Evolutionary conservation across 2,329 filamentous ascomycete species (phyloP), one percentile per base, ranked within the genome.

Genomic region (Diaporthe citri): DNA sequence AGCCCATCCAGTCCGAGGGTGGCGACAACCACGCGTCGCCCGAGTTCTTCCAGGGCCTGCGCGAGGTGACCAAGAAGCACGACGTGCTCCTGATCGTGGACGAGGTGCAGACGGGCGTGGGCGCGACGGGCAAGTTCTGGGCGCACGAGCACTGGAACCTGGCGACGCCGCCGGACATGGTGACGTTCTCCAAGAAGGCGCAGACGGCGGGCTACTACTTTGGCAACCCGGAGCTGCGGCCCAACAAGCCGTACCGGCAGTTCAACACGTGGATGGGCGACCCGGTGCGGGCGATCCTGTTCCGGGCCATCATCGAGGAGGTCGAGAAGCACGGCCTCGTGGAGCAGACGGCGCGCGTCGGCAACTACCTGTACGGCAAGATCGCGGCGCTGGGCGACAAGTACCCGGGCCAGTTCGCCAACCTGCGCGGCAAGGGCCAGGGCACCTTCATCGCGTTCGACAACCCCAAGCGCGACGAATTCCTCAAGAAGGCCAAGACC

Each of bases 191-290:
- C 82, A 98, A 98, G 89, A 98, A 98, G 89, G 96, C 95, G 4
- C 95, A 98, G 86, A 94, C 95, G 2, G 95, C 96, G 9, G 95
- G 95, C 46, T 98, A 96, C 89, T 98, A 97, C 89, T 98, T 92
- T 82, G 93, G 93, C 76, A 93, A 97, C 88, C 90, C 91, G 13
- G 92, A 91, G 56, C 89, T 98, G 79, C 90, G 94, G 17, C 95
- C 95, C 77, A 97, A 97, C 88, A 96, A 96, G 89, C 94, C 96
- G 8, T 98, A 97, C 88, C 93, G 95, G 77, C 95, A 98, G 86
- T 98, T 98, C 90, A 98, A 98, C 89, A 98, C 95, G 66, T 98
- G 95, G 95, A 97, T 98, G 93, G 95, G 95, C 80, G 95, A 98
- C 86, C 95, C 95, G 22, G 93, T 93, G 20, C 92, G 95, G 76